A percentile compares a stretch with the other conserved stretches of the same genome.
phyloP scores from a whole-genome alignment of 2,329 filamentous ascomycete genomes.

The Calonectria henricotiae region DNA sequence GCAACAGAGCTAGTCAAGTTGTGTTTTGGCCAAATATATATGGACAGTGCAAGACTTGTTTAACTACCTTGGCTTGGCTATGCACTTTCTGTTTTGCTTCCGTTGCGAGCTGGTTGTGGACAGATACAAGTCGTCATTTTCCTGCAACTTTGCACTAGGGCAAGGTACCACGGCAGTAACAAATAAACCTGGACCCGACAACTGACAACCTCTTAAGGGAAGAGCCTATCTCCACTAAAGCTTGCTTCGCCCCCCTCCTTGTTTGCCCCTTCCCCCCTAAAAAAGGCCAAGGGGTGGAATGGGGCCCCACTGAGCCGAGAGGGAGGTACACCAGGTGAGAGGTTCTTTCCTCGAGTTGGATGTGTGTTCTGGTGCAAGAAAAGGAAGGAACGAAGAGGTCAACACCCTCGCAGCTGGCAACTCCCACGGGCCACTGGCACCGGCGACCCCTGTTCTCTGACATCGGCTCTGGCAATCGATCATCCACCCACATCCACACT shows the following conservation, averaged over 20 bases:
- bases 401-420: neutral
- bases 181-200: slow-evolving; percentile 5
- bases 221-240: slow-evolving; percentile 9
- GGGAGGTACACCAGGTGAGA: neutral
- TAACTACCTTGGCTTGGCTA: neutral
- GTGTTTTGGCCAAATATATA: neutral
- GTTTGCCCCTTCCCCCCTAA: slow-evolving; percentile 17
- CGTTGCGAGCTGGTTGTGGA: neutral
- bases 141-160: neutral
- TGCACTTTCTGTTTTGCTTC: neutral
- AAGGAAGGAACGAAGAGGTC: neutral
- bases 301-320: slow-evolving; percentile 19
- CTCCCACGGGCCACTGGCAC: slow-evolving; percentile 5
- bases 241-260: slow-evolving; percentile 13
- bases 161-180: slow-evolving; percentile 7
- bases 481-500: slow-evolving; percentile 17
- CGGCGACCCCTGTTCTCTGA: neutral
- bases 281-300: slow-evolving; percentile 10
- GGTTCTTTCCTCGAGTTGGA: neutral
- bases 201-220: slow-evolving; percentile 4
- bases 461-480: slow-evolving; percentile 5
- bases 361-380: neutral
- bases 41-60: neutral
- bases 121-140: neutral
- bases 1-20: neutral